These are phyloP conservation scores for Ensete ventricosum DNA, from an alignment of 176 grass and related monocot species.

Conservation along the genomic window DNA sequence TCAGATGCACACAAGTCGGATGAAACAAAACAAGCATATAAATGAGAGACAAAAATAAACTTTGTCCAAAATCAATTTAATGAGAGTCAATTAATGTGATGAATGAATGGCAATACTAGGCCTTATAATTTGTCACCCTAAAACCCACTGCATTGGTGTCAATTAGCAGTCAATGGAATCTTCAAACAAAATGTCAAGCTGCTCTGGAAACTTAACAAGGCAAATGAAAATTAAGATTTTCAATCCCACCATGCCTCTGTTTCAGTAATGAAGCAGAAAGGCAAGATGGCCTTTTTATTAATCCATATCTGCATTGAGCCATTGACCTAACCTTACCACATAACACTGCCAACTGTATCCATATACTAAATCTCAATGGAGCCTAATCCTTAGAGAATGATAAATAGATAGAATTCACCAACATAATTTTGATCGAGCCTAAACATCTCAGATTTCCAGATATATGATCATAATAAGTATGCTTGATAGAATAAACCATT, in stretches of 20 bases:
- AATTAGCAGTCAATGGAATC: neutral
- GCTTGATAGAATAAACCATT: neutral
- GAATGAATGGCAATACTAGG: too few species aligned
- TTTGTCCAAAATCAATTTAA: neutral
- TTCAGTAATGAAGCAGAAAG: neutral
- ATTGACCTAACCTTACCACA: neutral
- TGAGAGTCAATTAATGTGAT: neutral
- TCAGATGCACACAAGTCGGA: too few species aligned
- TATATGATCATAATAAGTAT: neutral
- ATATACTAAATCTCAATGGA: neutral
- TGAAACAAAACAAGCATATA: too few species aligned
- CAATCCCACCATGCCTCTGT: neutral
- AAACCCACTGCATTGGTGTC: neutral
- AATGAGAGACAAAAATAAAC: too few species aligned
- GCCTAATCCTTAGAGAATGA: neutral
- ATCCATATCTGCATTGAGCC: neutral
- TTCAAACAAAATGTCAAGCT: neutral
- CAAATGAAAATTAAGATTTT: neutral
- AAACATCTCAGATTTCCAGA: neutral
- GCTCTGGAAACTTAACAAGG: neutral
- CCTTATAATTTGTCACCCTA: too few species aligned
- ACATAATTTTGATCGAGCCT: neutral
- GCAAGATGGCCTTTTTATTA: neutral
- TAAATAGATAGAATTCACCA: neutral
- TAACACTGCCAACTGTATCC: neutral